Evolutionary conservation across 208 protist genomes (phyloP), one percentile per base, ranked within the genome.

Genomic region (Acanthamoeba castellanii): DNA sequence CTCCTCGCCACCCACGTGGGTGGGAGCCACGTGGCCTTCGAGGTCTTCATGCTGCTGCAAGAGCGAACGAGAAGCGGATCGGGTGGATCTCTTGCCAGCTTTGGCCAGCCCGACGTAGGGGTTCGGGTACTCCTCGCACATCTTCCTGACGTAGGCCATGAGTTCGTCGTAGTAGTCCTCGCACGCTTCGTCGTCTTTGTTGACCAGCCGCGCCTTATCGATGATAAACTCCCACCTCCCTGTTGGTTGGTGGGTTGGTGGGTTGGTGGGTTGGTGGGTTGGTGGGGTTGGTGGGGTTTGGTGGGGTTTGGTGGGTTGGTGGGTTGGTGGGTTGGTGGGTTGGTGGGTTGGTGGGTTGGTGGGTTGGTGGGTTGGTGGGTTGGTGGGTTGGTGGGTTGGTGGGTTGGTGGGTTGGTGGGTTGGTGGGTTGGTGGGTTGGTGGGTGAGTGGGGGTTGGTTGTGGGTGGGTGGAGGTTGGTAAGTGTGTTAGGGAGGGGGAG

Each of bases 121-220:
- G 32, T 90, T 64, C 3, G 82, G 82, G 55, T 61, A 90, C 25
- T 90, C 82, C 3, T 52, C 11, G 32, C n/a, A 37, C 82, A 90
- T 90, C 32, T 90, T 8, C n/a, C 22, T 52, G 47, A 30, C 82
- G n/a, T 66, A 64, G 37, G 14, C 22, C 25, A 90, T 66, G 14
- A 90, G 82, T 30, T 90, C 82, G 14, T 68, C 82, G 37, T 90
- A 90, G 37, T 64, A 90, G 14, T 90, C 52, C 37, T 52, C 82
- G 16, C 27, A 50, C 4, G 82, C 82, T 64, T 90, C 82, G 27
- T 57, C 82, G 55, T 64, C 52, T 45, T 90, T 90, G 34, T 82
- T 52, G 32, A 50, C 37, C 11, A 90, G 82, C 4, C 52, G 76
- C 4, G 82, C 82, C 22, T 90, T 90, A 14, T 90, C 82, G 13